phyloP scores from a whole-genome alignment of 352 stramenopile species.

The Phytophthora citricola region DNA sequence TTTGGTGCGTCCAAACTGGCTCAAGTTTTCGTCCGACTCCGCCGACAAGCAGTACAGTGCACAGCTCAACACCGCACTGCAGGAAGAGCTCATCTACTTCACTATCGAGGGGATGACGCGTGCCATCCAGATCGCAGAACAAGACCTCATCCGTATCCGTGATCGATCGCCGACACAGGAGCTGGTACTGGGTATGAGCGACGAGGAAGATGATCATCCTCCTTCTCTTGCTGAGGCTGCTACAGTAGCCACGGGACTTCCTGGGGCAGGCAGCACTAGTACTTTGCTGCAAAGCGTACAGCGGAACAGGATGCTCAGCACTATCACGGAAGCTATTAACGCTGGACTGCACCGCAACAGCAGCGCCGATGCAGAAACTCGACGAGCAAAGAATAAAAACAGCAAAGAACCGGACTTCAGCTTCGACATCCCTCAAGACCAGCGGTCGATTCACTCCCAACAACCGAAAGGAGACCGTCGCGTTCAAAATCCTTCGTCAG shows the following conservation, averaged over 20 bases:
- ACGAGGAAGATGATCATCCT: slow-evolving; percentile 18
- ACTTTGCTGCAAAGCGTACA: slow-evolving; percentile 32
- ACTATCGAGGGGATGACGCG: slow-evolving; percentile 90
- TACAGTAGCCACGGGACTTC: slow-evolving; percentile 31
- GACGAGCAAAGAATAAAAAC: slow-evolving; percentile 23
- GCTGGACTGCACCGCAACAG: slow-evolving; percentile 36
- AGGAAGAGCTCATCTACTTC: slow-evolving; percentile 90
- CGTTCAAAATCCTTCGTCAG: slow-evolving; percentile 28
- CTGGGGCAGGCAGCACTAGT: slow-evolving; percentile 11
- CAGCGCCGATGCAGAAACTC: slow-evolving; percentile 23
- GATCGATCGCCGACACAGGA: slow-evolving; percentile 61
- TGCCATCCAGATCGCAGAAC: slow-evolving; percentile 73
- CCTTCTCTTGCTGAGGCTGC: slow-evolving; percentile 26
- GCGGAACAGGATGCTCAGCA: slow-evolving; percentile 36
- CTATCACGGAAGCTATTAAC: slow-evolving; percentile 36
- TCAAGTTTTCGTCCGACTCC: slow-evolving; percentile 78
- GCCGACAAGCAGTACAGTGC: slow-evolving; percentile 85
- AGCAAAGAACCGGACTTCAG: slow-evolving; percentile 37
- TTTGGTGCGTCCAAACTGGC: slow-evolving; percentile 65
- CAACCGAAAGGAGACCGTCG: slow-evolving; percentile 16
- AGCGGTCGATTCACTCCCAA: slow-evolving; percentile 31
- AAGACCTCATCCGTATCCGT: slow-evolving; percentile 55
- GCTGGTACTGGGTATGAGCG: slow-evolving; percentile 32
- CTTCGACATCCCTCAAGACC: slow-evolving; percentile 45
- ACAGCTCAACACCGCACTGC: slow-evolving; percentile 88